Conservation (phyloP, 169 alveolate genomes). For the Cryptosporidium viatorum region DNA sequence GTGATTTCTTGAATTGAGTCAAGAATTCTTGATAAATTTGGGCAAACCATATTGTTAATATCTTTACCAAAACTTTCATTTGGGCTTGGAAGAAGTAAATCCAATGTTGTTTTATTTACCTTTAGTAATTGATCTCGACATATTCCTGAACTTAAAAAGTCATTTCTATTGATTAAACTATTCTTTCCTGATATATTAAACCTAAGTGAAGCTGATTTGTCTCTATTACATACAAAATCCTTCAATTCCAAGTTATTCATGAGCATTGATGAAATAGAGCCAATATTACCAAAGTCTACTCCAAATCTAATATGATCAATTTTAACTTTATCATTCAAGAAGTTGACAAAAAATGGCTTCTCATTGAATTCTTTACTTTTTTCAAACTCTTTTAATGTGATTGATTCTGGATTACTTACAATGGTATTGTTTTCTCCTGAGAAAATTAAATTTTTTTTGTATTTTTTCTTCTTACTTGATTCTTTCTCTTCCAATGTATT, state of each 20-base stretch:
- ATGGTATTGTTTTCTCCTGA: conserved; percentile 21
- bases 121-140: background rate
- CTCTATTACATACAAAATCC: background rate
- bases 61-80: background rate
- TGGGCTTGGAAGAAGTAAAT: background rate
- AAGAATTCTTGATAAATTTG: background rate
- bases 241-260: conserved; percentile 49
- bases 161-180: background rate
- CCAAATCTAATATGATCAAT: conserved; percentile 27
- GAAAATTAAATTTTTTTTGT: background rate
- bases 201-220: conserved; percentile 15
- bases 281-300: conserved; percentile 13
- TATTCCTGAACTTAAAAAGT: background rate
- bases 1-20: conserved; percentile 22
- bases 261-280: conserved; percentile 53
- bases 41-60: background rate
- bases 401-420: conserved; percentile 11
- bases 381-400: conserved; percentile 43
- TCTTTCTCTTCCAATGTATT: background rate
- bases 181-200: conserved; percentile 37
- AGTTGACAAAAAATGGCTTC: conserved; percentile 35
- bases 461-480: background rate
- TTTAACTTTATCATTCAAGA: conserved; percentile 23
- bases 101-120: conserved; percentile 16
- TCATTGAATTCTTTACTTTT: conserved; percentile 18